phyloP scores from a whole-genome alignment of 2,329 filamentous ascomycete genomes.

The Rhexocercosporidium sp. region DNA sequence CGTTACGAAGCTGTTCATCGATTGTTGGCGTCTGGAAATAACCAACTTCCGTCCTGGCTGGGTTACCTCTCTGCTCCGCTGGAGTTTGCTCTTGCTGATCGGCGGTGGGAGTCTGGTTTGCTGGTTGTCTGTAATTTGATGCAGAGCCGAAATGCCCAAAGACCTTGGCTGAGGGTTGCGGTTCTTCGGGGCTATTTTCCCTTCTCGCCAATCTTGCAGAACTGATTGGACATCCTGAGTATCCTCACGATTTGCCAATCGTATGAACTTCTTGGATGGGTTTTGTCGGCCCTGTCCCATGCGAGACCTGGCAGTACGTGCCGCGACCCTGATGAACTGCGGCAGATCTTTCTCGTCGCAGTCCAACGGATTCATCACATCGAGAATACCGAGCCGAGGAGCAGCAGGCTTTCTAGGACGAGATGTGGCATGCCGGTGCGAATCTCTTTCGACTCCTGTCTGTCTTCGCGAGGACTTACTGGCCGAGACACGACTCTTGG shows the following conservation, averaged over 20 bases:
- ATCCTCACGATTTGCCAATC: conserved; percentile 64
- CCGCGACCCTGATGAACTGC: conserved; percentile 64
- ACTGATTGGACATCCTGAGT: conserved; percentile 61
- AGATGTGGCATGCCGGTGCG: background rate
- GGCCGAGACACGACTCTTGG: background rate
- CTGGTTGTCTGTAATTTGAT: conserved; percentile 29
- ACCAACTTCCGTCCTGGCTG: conserved; percentile 26
- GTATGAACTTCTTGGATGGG: conserved; percentile 61
- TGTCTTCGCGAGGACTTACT: background rate
- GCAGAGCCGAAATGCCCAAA: conserved; percentile 22
- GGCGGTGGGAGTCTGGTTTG: conserved; percentile 28
- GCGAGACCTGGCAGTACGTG: conserved; percentile 57
- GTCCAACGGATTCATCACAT: conserved; percentile 52
- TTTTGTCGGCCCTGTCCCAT: conserved; percentile 58
- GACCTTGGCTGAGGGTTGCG: background rate
- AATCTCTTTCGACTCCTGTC: background rate
- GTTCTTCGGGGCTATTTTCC: conserved; percentile 34
- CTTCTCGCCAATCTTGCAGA: conserved; percentile 59
- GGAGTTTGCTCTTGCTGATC: background rate
- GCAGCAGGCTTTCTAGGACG: conserved; percentile 33
- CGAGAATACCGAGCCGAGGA: conserved; percentile 64
- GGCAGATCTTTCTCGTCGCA: conserved; percentile 46
- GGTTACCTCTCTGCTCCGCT: background rate
- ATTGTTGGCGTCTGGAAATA: conserved; percentile 33
- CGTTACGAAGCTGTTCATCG: conserved; percentile 43